Percentiles rank a stretch among this genome's conserved stretches.
These are phyloP conservation scores for Massariosphaeria phaeospora DNA, from an alignment of 495 filamentous ascomycete genomes.

Conservation along the genomic window DNA sequence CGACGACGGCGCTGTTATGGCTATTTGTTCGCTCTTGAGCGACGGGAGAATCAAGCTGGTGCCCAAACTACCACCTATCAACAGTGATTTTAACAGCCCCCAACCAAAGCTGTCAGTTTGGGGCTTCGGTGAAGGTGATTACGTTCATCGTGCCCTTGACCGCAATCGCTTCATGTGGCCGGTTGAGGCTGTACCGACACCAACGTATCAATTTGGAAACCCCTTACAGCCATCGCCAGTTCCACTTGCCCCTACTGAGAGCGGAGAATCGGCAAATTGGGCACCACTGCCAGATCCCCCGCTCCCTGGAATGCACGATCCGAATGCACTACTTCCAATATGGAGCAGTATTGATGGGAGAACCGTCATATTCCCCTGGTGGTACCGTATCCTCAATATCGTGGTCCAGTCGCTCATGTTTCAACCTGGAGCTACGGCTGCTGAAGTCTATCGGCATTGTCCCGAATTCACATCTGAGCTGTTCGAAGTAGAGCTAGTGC, in stretches of 20 bases:
- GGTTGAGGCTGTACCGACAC: constrained; percentile 55
- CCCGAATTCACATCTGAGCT: constrained; percentile 1
- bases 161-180: constrained; percentile 59
- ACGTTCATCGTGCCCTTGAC: constrained; percentile 66
- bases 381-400: constrained; percentile 46
- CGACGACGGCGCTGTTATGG: constrained; percentile 65
- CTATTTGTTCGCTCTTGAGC: constrained; percentile 62
- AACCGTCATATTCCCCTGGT: constrained; percentile 53
- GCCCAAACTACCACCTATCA: constrained; percentile 54
- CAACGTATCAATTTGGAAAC: constrained; percentile 57
- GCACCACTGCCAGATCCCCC: constrained; percentile 7
- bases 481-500: constrained; percentile 23
- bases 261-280: constrained; percentile 2
- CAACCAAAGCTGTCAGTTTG: constrained; percentile 46
- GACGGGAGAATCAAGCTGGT: constrained; percentile 53
- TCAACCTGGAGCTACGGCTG: constrained; percentile 5
- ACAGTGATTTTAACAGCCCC: constrained; percentile 37
- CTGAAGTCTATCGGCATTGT: constrained; percentile 6
- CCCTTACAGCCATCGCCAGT: constrained; percentile 40
- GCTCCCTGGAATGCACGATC: constrained; percentile 31
- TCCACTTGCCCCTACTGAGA: constrained; percentile 23
- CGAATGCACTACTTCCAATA: constrained; percentile 54
- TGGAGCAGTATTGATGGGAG: constrained; percentile 75
- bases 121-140: constrained; percentile 66
- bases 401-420: constrained; percentile 20